phyloP scores from a whole-genome alignment of 441 rosid genomes.

The Gossypium laxum region DNA sequence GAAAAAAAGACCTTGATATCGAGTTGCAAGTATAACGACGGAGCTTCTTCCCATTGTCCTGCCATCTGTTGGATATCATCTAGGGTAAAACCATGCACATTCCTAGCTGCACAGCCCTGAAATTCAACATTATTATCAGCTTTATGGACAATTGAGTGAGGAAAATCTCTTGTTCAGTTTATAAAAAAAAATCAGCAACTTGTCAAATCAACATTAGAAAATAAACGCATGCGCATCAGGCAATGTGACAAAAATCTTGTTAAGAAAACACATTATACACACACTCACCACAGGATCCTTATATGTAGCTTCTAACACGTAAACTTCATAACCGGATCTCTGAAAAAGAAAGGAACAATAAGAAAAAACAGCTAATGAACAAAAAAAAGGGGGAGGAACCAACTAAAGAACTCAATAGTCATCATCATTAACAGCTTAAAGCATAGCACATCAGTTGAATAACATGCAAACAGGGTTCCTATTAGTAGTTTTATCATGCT shows the following conservation, averaged over 20 bases:
- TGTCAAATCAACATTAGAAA: slow-evolving; percentile 3
- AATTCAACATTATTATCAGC: slow-evolving; percentile 17
- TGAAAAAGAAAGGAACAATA: slow-evolving; percentile 34
- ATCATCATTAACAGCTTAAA: background rate
- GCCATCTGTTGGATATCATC: slow-evolving; percentile 77
- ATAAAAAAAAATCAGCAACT: slow-evolving; percentile 4
- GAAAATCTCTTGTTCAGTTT: slow-evolving; percentile 10
- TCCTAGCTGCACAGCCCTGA: slow-evolving; percentile 97
- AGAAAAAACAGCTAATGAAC: slow-evolving; percentile 13
- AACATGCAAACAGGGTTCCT: background rate
- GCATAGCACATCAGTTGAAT: background rate
- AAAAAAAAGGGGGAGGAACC: background rate
- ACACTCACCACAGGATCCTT: slow-evolving; percentile 76
- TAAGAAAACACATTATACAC: background rate
- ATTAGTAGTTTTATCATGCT: background rate
- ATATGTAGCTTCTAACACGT: slow-evolving; percentile 69
- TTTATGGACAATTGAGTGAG: background rate
- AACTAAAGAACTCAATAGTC: background rate
- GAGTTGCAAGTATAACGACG: slow-evolving; percentile 57
- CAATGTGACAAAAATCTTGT: background rate
- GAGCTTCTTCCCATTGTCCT: slow-evolving; percentile 76
- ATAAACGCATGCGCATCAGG: background rate
- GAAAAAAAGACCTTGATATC: slow-evolving; percentile 52
- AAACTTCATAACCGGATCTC: slow-evolving; percentile 90
- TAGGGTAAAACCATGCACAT: slow-evolving; percentile 69